Evolutionary conservation across 306 rosid genomes (phyloP).

Genomic region (Lathyrus aphaca): DNA sequence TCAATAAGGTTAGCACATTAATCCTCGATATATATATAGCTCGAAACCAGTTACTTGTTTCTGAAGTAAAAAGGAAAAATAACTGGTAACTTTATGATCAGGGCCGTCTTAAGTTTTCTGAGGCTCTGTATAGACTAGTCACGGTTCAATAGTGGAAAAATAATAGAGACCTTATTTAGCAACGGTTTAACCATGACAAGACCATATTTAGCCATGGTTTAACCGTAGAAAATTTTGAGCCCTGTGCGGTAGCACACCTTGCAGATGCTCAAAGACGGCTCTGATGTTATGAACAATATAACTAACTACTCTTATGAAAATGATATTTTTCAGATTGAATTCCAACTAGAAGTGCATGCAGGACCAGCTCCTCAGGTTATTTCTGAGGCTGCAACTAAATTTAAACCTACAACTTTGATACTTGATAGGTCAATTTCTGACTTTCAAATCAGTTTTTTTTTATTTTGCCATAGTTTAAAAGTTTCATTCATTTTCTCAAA

Average conservation of each 20-base stretch:
- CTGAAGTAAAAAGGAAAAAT: background rate
- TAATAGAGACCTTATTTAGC: too few relatives aligned
- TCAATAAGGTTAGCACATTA: constrained; percentile 52
- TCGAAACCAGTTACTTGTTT: background rate
- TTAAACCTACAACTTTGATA: constrained; percentile 64
- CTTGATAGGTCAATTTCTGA: constrained; percentile 66
- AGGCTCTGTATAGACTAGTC: too few relatives aligned
- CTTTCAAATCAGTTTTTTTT: background rate
- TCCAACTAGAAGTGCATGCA: constrained; percentile 52
- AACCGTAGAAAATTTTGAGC: too few relatives aligned
- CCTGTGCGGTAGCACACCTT: too few relatives aligned
- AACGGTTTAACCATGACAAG: too few relatives aligned
- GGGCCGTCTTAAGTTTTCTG: too few relatives aligned
- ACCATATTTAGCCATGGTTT: too few relatives aligned
- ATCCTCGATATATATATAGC: constrained; percentile 13
- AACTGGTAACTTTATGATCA: too few relatives aligned
- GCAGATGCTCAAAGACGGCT: too few relatives aligned
- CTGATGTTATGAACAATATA: too few relatives aligned
- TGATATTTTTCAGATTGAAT: constrained; percentile 54
- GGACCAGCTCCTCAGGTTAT: constrained; percentile 57
- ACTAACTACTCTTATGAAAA: background rate
- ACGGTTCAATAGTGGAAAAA: too few relatives aligned
- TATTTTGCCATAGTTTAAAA: constrained; percentile 10
- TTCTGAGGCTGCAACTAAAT: constrained; percentile 37
- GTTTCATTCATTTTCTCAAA: constrained; percentile 4